Conservation (phyloP, 2,329 filamentous ascomycete species). For the Stagonosporopsis cucurbitacearum region DNA sequence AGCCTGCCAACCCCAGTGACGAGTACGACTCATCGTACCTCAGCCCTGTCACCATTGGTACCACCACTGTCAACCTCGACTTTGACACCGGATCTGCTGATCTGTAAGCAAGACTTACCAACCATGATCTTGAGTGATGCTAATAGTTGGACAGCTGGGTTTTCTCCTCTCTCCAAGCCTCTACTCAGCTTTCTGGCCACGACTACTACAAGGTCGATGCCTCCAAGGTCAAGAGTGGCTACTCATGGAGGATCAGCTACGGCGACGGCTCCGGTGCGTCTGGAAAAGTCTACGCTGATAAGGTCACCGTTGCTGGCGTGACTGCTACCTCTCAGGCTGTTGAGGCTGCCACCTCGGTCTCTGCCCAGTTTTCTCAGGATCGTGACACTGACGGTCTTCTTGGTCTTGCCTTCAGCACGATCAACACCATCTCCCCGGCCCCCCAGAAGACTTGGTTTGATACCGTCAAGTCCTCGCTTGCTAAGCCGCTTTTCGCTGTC, state of each 20-base stretch:
- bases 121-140: neutral
- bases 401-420: constrained; percentile 64
- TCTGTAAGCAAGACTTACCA: constrained; percentile 59
- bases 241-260: constrained; percentile 67
- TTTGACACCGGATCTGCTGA: constrained; percentile 75
- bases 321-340: constrained; percentile 68
- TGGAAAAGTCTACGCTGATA: constrained; percentile 71
- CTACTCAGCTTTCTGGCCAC: constrained; percentile 61
- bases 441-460: constrained; percentile 66
- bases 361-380: constrained; percentile 59
- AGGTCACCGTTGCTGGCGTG: constrained; percentile 66
- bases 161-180: constrained; percentile 65
- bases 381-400: constrained; percentile 64
- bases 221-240: constrained; percentile 56
- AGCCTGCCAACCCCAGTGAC: constrained; percentile 51
- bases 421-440: constrained; percentile 63
- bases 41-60: constrained; percentile 66
- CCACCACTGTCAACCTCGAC: constrained; percentile 68
- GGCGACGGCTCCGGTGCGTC: constrained; percentile 69
- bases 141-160: constrained; percentile 62
- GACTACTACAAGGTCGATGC: constrained; percentile 61
- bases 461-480: constrained; percentile 60
- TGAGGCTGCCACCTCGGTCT: constrained; percentile 68
- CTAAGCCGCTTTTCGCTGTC: constrained; percentile 63
- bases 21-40: constrained; percentile 43